Evolutionary conservation across 208 protist genomes (phyloP).

Genomic region (Leishmania braziliensis): DNA sequence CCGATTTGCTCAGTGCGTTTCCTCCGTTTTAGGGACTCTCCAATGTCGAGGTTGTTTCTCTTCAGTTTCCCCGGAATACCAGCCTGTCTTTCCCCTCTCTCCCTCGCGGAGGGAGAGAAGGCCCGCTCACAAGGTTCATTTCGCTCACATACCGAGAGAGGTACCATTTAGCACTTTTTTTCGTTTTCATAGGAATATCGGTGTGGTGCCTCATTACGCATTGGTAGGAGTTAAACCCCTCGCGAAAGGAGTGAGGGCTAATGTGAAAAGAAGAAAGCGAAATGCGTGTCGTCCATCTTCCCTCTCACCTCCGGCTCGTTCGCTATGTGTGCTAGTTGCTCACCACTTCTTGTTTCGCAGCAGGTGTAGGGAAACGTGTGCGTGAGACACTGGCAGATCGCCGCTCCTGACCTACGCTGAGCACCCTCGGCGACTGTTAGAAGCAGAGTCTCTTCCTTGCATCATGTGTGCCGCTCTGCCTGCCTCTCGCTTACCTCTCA

Average conservation of each 20-base stretch:
- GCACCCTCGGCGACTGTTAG: not conserved
- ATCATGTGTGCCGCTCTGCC: too few relatives aligned
- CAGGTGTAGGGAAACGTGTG: not conserved
- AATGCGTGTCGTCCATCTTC: not conserved
- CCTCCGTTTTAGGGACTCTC: not conserved
- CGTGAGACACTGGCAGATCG: not conserved
- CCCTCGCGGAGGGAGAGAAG: not conserved
- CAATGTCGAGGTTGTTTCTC: not conserved
- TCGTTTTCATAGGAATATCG: slow-evolving; percentile 2
- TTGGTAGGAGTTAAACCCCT: slow-evolving; percentile 2
- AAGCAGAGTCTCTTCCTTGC: not conserved
- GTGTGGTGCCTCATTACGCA: slow-evolving; percentile 1
- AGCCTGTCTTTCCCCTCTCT: not conserved
- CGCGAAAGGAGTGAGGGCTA: not conserved
- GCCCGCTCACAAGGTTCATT: not conserved
- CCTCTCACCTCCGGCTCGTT: not conserved
- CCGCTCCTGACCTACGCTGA: not conserved
- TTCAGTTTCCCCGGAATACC: not conserved
- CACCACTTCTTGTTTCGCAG: not conserved
- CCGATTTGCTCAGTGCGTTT: not conserved
- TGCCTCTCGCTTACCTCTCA: not conserved
- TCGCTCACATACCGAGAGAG: not conserved
- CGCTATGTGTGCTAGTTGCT: not conserved
- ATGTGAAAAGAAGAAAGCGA: not conserved
- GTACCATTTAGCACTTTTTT: slow-evolving; percentile 7